These are phyloP conservation scores for Fusarium tjaetaba DNA, from an alignment of 2,329 filamentous ascomycete species.

Conservation along the genomic window DNA sequence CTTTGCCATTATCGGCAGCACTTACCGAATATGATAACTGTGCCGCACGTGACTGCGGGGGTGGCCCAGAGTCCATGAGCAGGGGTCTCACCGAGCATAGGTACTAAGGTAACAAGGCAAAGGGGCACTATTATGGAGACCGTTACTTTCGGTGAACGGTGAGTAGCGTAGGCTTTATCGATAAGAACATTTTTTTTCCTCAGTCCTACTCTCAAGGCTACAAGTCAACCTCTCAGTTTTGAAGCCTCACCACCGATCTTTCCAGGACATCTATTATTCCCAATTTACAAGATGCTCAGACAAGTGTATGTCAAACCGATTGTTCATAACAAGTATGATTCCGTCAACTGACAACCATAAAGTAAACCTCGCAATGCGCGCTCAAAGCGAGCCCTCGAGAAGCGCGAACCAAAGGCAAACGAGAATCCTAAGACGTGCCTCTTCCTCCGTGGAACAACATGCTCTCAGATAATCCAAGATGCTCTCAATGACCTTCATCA, in stretches of 20 bases:
- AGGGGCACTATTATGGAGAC: background rate
- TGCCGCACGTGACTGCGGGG: constrained; percentile 51
- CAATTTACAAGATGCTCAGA: constrained; percentile 55
- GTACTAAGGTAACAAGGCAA: background rate
- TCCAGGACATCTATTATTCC: constrained; percentile 14
- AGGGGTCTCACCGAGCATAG: constrained; percentile 10
- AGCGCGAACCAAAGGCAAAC: constrained; percentile 85
- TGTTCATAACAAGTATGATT: background rate
- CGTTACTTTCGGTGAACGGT: constrained; percentile 18
- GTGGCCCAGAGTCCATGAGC: constrained; percentile 12
- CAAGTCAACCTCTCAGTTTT: constrained; percentile 14
- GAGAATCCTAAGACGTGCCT: constrained; percentile 93
- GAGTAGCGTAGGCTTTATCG: constrained; percentile 44
- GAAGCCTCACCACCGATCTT: constrained; percentile 27
- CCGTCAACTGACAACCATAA: background rate
- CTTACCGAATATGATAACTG: constrained; percentile 10
- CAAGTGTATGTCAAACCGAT: constrained; percentile 54
- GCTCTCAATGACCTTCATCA: constrained; percentile 86
- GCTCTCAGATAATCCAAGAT: constrained; percentile 83
- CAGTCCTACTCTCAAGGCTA: background rate
- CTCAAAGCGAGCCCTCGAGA: constrained; percentile 93
- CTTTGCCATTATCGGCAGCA: constrained; percentile 18
- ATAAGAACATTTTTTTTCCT: constrained; percentile 49
- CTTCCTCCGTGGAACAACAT: constrained; percentile 87
- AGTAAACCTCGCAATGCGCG: constrained; percentile 78